These are phyloP conservation scores for Wickerhamiella kurtzmanii DNA, from an alignment of 805 yeast genomes.

Conservation along the genomic window DNA sequence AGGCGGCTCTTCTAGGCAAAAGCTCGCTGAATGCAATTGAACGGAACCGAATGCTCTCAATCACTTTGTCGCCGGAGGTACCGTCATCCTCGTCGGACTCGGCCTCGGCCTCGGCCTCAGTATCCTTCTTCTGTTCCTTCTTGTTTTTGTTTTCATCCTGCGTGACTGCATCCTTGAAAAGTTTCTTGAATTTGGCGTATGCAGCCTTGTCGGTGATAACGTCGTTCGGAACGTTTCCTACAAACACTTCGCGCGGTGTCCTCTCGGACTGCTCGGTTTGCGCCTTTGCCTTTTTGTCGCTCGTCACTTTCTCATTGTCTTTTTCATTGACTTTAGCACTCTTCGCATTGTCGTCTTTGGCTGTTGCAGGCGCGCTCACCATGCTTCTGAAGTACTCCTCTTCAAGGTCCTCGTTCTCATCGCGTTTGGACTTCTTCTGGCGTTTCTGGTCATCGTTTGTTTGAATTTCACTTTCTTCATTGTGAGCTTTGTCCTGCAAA, in stretches of 20 bases:
- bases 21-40: slow-evolving; percentile 81
- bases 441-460: slow-evolving; percentile 21
- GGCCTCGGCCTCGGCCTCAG: too few relatives aligned
- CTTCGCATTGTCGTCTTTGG: not conserved
- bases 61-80: slow-evolving; percentile 35
- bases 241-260: slow-evolving; percentile 73
- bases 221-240: slow-evolving; percentile 64
- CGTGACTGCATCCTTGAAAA: slow-evolving; percentile 28
- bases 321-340: not conserved
- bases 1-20: slow-evolving; percentile 85
- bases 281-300: not conserved
- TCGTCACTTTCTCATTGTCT: not conserved
- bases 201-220: slow-evolving; percentile 51
- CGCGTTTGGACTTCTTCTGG: slow-evolving; percentile 31
- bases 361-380: not conserved
- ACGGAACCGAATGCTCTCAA: slow-evolving; percentile 54
- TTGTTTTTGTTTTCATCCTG: not conserved
- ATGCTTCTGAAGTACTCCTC: slow-evolving; percentile 19
- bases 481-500: too few relatives aligned
- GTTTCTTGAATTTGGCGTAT: slow-evolving; percentile 50
- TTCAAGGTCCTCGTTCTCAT: slow-evolving; percentile 21
- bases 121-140: not conserved
- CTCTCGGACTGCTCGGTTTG: slow-evolving; percentile 64
- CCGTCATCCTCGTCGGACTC: not conserved
- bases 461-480: too few relatives aligned